Conservation (phyloP, 169 alveolate species). For the Cyclospora cayetanensis region DNA sequence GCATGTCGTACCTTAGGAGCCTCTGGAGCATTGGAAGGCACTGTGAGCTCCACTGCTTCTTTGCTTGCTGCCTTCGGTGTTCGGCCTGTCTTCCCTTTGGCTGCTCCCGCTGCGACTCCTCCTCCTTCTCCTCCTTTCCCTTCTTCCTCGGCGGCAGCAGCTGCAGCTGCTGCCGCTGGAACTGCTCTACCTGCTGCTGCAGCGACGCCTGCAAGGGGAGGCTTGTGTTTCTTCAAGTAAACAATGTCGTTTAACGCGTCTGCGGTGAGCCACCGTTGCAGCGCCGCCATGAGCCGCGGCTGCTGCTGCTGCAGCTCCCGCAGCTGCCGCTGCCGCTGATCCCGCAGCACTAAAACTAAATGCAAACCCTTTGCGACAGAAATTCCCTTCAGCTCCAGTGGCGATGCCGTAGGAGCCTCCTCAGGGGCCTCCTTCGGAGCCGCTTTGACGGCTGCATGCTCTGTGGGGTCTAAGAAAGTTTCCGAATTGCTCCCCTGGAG, state of each 20-base stretch:
- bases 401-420: constrained; percentile 3
- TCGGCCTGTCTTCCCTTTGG: no score
- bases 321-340: background rate
- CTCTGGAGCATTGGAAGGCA: no score
- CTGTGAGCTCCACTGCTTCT: no score
- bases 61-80: no score
- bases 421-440: background rate
- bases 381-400: background rate
- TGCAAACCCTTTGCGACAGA: background rate
- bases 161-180: background rate
- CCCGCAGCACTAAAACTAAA: background rate
- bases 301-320: background rate
- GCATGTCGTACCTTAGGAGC: no score
- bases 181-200: no score
- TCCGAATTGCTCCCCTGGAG: background rate
- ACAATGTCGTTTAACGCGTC: constrained; percentile 22
- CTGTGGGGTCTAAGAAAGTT: background rate
- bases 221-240: constrained; percentile 20
- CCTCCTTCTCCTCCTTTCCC: background rate
- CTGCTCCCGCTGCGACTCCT: no score
- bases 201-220: background rate
- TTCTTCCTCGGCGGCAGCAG: background rate
- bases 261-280: background rate
- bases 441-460: background rate
- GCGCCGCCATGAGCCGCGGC: background rate